Evolutionary conservation across 1,284 basidiomycete genomes (phyloP).

Genomic region (Crepidotus sp.): DNA sequence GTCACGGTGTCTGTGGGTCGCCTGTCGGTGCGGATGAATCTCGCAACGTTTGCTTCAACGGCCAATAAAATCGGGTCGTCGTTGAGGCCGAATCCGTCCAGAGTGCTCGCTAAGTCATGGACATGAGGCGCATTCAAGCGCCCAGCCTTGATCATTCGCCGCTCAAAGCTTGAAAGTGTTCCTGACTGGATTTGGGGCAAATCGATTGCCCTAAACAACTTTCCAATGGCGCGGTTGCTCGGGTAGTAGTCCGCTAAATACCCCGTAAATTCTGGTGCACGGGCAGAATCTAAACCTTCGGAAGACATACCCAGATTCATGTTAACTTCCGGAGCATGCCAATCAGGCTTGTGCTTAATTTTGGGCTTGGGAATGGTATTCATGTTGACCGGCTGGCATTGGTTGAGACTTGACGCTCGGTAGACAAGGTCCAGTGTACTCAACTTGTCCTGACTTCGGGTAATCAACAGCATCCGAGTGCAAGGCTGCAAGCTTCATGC

Average conservation of each 20-base stretch:
- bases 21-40: constrained; percentile 23
- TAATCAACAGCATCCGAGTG: constrained; percentile 70
- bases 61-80: constrained; percentile 20
- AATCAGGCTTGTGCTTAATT: constrained; percentile 36
- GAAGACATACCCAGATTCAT: constrained; percentile 21
- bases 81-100: constrained; percentile 15
- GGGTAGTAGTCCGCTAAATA: constrained; percentile 33
- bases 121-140: constrained; percentile 6
- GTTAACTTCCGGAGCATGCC: constrained; percentile 52
- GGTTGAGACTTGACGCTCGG: background rate
- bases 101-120: constrained; percentile 16
- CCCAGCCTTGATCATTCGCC: constrained; percentile 9
- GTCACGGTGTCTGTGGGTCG: constrained; percentile 18
- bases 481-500: constrained; percentile 51
- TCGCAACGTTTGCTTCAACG: constrained; percentile 23
- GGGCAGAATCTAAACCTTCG: background rate
- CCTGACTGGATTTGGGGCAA: constrained; percentile 32
- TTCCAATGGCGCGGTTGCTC: constrained; percentile 45
- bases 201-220: constrained; percentile 47
- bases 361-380: constrained; percentile 13
- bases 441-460: constrained; percentile 47
- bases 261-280: background rate
- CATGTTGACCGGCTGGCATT: constrained; percentile 12
- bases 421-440: background rate
- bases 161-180: constrained; percentile 11